These are phyloP conservation scores for Entomortierella parvispora DNA, from an alignment of 192 early-diverging fungal species.

Conservation along the genomic window DNA sequence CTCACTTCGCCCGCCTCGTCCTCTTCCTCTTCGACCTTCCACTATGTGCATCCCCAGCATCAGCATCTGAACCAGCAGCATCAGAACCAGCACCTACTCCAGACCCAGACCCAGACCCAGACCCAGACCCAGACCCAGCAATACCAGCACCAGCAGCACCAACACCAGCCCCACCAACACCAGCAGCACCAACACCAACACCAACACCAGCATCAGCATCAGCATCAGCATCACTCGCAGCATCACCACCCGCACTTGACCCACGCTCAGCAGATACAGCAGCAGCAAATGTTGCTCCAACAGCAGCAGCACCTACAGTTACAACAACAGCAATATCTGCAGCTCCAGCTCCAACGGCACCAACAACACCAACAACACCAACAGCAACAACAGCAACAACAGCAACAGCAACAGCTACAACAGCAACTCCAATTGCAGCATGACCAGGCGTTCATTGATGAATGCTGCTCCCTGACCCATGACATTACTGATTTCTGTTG, in stretches of 20 bases:
- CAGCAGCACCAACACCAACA: slow-evolving; percentile 2
- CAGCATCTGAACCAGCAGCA: slow-evolving; percentile 7
- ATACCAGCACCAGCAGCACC: slow-evolving; percentile 8
- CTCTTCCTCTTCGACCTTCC: slow-evolving; percentile 5
- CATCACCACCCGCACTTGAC: background rate
- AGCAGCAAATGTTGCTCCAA: background rate
- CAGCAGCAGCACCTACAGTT: background rate
- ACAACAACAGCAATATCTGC: too few species aligned
- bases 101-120: background rate
- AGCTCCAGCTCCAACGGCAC: background rate
- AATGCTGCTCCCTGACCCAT: slow-evolving; percentile 34
- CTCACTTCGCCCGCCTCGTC: too few species aligned
- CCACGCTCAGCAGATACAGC: background rate
- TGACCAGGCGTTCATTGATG: slow-evolving; percentile 14
- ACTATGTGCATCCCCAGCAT: slow-evolving; percentile 17
- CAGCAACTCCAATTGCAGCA: background rate
- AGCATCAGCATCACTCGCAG: background rate
- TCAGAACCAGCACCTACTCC: slow-evolving; percentile 5
- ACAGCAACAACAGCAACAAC: background rate
- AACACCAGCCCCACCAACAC: slow-evolving; percentile 10
- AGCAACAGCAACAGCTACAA: background rate
- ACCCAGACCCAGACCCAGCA: background rate
- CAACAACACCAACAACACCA: background rate
- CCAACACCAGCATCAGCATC: slow-evolving; percentile 1
- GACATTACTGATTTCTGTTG: slow-evolving; percentile 46